Conservation (phyloP, 176 grass and related monocot genomes). For the Oropetium thomaeum region DNA sequence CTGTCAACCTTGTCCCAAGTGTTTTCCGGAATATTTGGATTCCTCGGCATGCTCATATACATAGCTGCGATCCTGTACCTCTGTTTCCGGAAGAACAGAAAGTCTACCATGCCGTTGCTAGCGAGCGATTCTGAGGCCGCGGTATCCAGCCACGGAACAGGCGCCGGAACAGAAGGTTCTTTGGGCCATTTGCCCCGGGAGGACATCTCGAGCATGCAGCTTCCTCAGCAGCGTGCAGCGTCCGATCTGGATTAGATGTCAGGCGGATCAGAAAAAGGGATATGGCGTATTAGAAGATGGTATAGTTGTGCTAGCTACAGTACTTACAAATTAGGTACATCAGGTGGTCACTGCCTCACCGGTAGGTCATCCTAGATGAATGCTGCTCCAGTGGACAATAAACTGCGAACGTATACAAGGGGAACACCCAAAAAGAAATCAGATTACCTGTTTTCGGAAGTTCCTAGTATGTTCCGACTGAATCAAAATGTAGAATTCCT, state of each 20-base stretch:
- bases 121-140: conserved; percentile 40
- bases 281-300: background rate
- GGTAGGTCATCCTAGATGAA: conserved; percentile 20
- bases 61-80: conserved; percentile 69
- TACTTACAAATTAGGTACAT: background rate
- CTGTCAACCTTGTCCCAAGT: conserved; percentile 57
- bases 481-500: background rate
- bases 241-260: conserved; percentile 56
- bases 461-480: background rate
- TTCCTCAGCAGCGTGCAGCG: conserved; percentile 47
- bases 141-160: background rate
- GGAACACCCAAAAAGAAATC: background rate
- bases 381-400: conserved; percentile 12
- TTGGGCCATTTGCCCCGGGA: conserved; percentile 72
- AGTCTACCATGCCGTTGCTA: conserved; percentile 54
- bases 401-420: conserved; percentile 10
- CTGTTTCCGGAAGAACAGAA: conserved; percentile 71
- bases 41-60: conserved; percentile 82
- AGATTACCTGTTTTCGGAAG: background rate
- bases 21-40: conserved; percentile 76
- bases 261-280: conserved; percentile 1
- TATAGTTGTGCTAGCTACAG: conserved; percentile 5
- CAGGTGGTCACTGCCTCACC: background rate
- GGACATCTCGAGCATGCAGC: conserved; percentile 95
- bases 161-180: conserved; percentile 25